Percentiles rank a stretch among this genome's conserved stretches.
phyloP scores from a whole-genome alignment of 306 rosid species.

The Psophocarpus tetragonolobus region DNA sequence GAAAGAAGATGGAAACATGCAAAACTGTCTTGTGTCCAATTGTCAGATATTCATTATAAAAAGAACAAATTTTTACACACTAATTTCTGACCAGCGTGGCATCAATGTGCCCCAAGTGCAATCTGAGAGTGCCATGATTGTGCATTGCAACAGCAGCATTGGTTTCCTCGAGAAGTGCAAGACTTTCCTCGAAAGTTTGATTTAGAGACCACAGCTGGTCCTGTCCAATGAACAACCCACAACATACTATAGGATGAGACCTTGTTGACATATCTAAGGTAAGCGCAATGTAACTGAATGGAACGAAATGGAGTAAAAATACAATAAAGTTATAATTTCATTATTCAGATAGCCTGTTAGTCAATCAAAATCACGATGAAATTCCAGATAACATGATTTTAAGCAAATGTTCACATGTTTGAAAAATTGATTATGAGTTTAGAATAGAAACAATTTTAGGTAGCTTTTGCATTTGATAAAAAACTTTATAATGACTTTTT shows the following conservation, averaged over 20 bases:
- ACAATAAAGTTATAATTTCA: background rate
- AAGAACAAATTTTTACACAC: background rate
- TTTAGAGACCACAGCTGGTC: conserved; percentile 68
- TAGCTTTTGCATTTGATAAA: background rate
- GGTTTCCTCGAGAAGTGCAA: conserved; percentile 77
- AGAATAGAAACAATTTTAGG: background rate
- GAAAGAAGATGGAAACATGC: conserved; percentile 3
- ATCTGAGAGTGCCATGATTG: conserved; percentile 72
- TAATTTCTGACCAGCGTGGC: conserved; percentile 57
- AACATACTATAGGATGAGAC: background rate
- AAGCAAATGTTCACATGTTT: too few species aligned
- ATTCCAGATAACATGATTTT: too few species aligned
- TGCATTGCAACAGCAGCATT: conserved; percentile 84
- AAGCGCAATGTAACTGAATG: background rate
- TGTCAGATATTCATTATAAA: background rate
- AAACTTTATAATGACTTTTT: background rate
- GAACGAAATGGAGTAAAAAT: background rate
- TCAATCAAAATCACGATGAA: too few species aligned
- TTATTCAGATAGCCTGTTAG: background rate
- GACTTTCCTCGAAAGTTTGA: conserved; percentile 70
- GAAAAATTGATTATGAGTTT: background rate
- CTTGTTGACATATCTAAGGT: background rate
- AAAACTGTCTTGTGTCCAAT: background rate
- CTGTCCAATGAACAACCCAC: conserved; percentile 41
- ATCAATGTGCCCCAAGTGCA: conserved; percentile 68